These are phyloP conservation scores for Marasmius tenuissimus DNA, from an alignment of 1,284 basidiomycete species.

Conservation along the genomic window DNA sequence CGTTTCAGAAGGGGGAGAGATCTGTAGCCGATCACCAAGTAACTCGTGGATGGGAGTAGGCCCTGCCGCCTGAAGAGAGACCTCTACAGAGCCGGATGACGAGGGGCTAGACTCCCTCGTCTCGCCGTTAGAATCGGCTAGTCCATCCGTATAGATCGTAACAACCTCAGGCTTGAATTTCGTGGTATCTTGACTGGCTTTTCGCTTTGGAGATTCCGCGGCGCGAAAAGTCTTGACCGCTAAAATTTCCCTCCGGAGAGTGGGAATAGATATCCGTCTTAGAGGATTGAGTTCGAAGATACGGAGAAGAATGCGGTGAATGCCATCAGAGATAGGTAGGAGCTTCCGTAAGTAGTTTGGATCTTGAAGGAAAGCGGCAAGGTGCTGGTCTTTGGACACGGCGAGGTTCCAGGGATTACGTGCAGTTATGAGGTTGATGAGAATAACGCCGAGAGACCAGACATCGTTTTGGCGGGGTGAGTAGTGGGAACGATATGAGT, in stretches of 20 bases:
- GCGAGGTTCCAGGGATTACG: slow-evolving; percentile 63
- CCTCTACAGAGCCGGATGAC: not conserved
- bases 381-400: slow-evolving; percentile 12
- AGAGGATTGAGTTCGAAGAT: slow-evolving; percentile 13
- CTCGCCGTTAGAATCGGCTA: not conserved
- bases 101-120: not conserved
- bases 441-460: slow-evolving; percentile 70
- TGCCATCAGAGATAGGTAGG: slow-evolving; percentile 12
- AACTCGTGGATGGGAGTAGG: not conserved
- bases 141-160: not conserved
- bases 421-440: slow-evolving; percentile 69
- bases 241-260: slow-evolving; percentile 8
- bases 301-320: slow-evolving; percentile 7
- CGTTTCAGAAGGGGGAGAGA: not conserved
- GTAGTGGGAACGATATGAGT: slow-evolving; percentile 12
- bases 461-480: slow-evolving; percentile 42
- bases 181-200: not conserved
- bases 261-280: slow-evolving; percentile 10
- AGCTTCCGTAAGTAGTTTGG: slow-evolving; percentile 6
- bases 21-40: not conserved
- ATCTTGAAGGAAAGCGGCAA: slow-evolving; percentile 10
- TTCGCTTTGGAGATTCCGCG: not conserved
- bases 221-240: slow-evolving; percentile 8
- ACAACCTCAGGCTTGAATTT: not conserved
- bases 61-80: not conserved